Conservation (phyloP, 108 stramenopile genomes). For the Fragilariopsis cylindrus region DNA sequence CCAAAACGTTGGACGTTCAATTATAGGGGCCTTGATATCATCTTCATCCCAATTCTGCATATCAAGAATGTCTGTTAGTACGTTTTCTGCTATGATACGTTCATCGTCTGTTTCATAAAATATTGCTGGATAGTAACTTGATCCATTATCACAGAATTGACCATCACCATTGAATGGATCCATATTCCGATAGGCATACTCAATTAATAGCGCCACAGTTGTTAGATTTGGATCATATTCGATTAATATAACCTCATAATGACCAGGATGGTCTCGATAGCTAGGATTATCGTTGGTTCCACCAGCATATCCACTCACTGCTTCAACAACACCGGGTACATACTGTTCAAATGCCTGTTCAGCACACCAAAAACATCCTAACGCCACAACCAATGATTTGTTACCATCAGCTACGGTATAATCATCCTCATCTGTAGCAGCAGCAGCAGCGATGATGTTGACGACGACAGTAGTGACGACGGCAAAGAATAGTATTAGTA, state of each 20-base stretch:
- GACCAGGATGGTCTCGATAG: neutral
- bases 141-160: constrained; percentile 4
- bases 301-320: constrained; percentile 13
- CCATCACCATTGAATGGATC: constrained; percentile 1
- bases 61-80: constrained; percentile 8
- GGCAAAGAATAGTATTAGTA: too few relatives aligned
- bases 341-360: constrained; percentile 17
- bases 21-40: neutral
- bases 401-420: constrained; percentile 9
- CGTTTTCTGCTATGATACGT: neutral
- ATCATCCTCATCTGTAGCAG: neutral
- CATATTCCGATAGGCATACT: constrained; percentile 9
- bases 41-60: neutral
- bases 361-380: constrained; percentile 9
- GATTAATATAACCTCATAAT: constrained; percentile 6
- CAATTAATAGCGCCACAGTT: neutral
- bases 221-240: constrained; percentile 5
- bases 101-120: constrained; percentile 7
- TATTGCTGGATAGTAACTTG: neutral
- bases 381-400: neutral
- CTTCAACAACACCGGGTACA: constrained; percentile 9
- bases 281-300: constrained; percentile 9
- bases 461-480: neutral
- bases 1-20: constrained; percentile 14
- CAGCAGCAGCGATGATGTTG: neutral